Conservation (phyloP, 495 filamentous ascomycete genomes). For the Wilcoxina mikolae region DNA sequence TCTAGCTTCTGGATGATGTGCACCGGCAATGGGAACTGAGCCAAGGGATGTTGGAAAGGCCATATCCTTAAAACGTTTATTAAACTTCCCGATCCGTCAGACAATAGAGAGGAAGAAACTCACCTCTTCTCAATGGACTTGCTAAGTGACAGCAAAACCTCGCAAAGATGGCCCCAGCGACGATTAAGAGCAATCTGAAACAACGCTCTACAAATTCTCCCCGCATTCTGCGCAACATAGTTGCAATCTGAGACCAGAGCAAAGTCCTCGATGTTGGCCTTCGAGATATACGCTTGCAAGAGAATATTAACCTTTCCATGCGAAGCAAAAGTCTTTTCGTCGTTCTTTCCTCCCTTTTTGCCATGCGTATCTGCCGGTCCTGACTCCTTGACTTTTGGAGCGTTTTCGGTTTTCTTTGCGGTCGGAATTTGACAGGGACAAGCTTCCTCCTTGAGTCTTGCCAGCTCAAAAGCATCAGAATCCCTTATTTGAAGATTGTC, state of each 20-base stretch:
- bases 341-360: slow-evolving; percentile 31
- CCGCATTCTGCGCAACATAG: slow-evolving; percentile 91
- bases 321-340: slow-evolving; percentile 57
- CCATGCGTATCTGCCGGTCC: not conserved
- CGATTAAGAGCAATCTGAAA: slow-evolving; percentile 96
- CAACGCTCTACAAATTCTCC: slow-evolving; percentile 80
- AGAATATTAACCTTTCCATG: slow-evolving; percentile 92
- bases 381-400: slow-evolving; percentile 2
- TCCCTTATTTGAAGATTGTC: slow-evolving; percentile 90
- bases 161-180: slow-evolving; percentile 85
- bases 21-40: slow-evolving; percentile 82
- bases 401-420: not conserved
- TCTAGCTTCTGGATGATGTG: slow-evolving; percentile 74
- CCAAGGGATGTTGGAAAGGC: slow-evolving; percentile 86
- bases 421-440: slow-evolving; percentile 45
- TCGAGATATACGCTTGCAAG: slow-evolving; percentile 88
- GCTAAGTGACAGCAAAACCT: slow-evolving; percentile 74
- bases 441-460: slow-evolving; percentile 42
- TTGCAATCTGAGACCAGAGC: slow-evolving; percentile 77
- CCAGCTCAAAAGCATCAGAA: slow-evolving; percentile 66
- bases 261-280: slow-evolving; percentile 76
- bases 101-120: not conserved
- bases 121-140: slow-evolving; percentile 83
- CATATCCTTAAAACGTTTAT: slow-evolving; percentile 45
- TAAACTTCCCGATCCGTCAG: not conserved